Conservation (phyloP, 1,139 yeast genomes). For the Kodamaea arcana region DNA sequence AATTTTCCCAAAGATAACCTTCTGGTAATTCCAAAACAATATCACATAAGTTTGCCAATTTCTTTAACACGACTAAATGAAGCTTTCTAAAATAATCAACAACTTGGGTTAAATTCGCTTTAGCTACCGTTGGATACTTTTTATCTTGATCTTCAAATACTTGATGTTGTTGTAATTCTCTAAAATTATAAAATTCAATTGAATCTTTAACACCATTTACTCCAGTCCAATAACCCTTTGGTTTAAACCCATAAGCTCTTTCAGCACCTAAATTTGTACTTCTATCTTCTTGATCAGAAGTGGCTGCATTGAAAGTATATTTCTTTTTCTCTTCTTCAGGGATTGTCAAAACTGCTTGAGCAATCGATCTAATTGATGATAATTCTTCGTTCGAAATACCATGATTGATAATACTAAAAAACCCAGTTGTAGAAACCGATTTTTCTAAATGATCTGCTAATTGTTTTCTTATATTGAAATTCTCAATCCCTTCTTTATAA, state of each 20-base stretch:
- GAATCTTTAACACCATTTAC: slow-evolving; percentile 37
- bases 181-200: slow-evolving; percentile 38
- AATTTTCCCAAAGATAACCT: slow-evolving; percentile 32
- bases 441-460: slow-evolving; percentile 30
- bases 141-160: slow-evolving; percentile 8
- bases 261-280: slow-evolving; percentile 32
- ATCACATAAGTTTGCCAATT: slow-evolving; percentile 35
- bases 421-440: slow-evolving; percentile 40
- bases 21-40: slow-evolving; percentile 39
- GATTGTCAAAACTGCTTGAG: slow-evolving; percentile 31
- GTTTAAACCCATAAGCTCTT: slow-evolving; percentile 43
- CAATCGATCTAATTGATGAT: slow-evolving; percentile 27
- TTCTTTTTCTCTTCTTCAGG: slow-evolving; percentile 36
- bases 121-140: slow-evolving; percentile 31
- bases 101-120: slow-evolving; percentile 30
- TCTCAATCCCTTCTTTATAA: slow-evolving; percentile 13
- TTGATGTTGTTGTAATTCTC: slow-evolving; percentile 24
- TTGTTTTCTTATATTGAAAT: slow-evolving; percentile 16
- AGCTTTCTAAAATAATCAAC: slow-evolving; percentile 32
- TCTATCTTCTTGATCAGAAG: slow-evolving; percentile 15
- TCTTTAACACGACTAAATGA: slow-evolving; percentile 31
- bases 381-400: slow-evolving; percentile 26
- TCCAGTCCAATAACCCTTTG: slow-evolving; percentile 40
- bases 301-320: slow-evolving; percentile 32
- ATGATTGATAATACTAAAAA: slow-evolving; percentile 36